Evolutionary conservation across 2,329 filamentous ascomycete genomes (phyloP).

Genomic region (Apiospora sp.): DNA sequence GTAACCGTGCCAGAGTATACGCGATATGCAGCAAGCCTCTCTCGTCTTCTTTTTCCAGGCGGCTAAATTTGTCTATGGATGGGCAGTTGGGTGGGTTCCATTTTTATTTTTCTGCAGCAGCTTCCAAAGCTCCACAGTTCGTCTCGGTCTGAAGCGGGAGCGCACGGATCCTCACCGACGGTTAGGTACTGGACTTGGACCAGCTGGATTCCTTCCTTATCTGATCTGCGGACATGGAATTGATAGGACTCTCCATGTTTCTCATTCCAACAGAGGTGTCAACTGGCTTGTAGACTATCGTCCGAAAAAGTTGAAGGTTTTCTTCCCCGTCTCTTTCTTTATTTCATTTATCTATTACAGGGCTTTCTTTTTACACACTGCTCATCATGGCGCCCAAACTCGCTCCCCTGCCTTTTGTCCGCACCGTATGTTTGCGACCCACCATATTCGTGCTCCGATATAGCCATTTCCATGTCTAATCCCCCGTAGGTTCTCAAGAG

Average conservation of each 20-base stretch:
- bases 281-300: background rate
- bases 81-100: slow-evolving; percentile 3
- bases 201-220: background rate
- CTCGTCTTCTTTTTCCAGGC: slow-evolving; percentile 17
- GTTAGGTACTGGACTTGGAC: background rate
- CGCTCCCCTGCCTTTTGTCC: slow-evolving; percentile 42
- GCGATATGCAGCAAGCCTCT: background rate
- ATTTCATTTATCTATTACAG: background rate
- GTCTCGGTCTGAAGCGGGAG: background rate
- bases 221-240: background rate
- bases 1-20: background rate
- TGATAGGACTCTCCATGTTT: slow-evolving; percentile 10
- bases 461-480: slow-evolving; percentile 1
- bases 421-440: slow-evolving; percentile 35
- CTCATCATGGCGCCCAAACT: slow-evolving; percentile 41
- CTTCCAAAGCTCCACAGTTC: slow-evolving; percentile 4
- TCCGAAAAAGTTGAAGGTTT: background rate
- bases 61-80: slow-evolving; percentile 25
- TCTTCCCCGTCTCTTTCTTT: no score
- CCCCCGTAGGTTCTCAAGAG: slow-evolving; percentile 78
- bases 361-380: no score
- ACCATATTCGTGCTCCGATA: background rate
- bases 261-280: background rate
- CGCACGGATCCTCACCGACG: slow-evolving; percentile 28
- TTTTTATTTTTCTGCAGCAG: slow-evolving; percentile 19